Percentiles rank a stretch among this genome's conserved stretches.
phyloP scores from a whole-genome alignment of 768 basidiomycete genomes.

The Pleurotus ostreatus region DNA sequence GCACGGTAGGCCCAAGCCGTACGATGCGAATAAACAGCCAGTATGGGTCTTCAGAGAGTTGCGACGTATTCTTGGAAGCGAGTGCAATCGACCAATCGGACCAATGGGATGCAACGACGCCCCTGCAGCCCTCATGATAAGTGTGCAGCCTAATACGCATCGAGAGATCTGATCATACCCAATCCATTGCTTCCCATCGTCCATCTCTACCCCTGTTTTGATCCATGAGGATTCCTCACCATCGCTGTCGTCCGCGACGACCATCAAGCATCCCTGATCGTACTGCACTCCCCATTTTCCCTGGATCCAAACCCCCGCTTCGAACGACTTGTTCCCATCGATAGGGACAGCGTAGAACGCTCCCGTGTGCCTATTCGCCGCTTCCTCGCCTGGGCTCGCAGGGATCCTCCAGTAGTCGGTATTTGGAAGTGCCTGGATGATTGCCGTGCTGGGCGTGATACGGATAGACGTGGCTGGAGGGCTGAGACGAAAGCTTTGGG shows the following conservation, averaged over 20 bases:
- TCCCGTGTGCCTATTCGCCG: conserved; percentile 5
- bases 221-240: conserved; percentile 7
- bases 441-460: background rate
- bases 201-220: conserved; percentile 11
- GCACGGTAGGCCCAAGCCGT: conserved; percentile 3
- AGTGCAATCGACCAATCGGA: conserved; percentile 12
- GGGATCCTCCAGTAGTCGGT: conserved; percentile 8
- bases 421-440: background rate
- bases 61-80: conserved; percentile 1
- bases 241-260: background rate
- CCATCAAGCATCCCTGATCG: conserved; percentile 10
- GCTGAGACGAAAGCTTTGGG: background rate
- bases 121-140: background rate
- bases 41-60: background rate
- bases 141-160: background rate
- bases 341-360: conserved; percentile 4
- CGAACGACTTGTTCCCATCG: conserved; percentile 1
- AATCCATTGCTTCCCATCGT: conserved; percentile 9
- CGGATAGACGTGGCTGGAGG: background rate
- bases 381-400: background rate
- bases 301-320: conserved; percentile 9
- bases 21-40: conserved; percentile 7
- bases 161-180: background rate
- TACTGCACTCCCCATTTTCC: conserved; percentile 11
- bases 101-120: conserved; percentile 9